phyloP scores from a whole-genome alignment of 2,329 filamentous ascomycete genomes.

The Xylariaceae sp. region DNA sequence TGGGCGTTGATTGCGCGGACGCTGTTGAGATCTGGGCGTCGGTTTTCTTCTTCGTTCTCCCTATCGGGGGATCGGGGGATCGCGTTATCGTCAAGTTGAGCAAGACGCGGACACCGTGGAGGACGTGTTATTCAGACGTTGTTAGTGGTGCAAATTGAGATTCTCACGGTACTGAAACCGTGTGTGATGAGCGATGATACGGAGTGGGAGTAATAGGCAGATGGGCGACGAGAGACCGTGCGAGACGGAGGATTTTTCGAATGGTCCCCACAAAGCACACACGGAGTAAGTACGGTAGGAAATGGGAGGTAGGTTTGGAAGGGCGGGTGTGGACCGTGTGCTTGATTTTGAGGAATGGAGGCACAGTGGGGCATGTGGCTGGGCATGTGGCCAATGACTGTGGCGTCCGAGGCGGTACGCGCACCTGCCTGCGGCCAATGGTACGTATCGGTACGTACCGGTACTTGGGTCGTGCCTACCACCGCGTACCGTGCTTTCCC shows the following conservation, averaged over 20 bases:
- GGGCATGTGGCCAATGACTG: not conserved
- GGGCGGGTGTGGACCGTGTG: slow-evolving; percentile 1
- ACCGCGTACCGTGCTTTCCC: no score
- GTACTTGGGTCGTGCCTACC: not conserved
- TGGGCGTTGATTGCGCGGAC: slow-evolving; percentile 19
- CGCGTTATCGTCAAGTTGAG: slow-evolving; percentile 12
- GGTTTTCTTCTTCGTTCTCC: not conserved
- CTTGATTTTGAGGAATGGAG: not conserved
- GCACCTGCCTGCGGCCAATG: no score
- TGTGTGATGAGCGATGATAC: slow-evolving; percentile 17
- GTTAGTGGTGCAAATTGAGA: slow-evolving; percentile 19
- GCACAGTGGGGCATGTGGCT: not conserved
- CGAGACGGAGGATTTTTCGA: slow-evolving; percentile 11
- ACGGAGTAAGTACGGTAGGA: slow-evolving; percentile 11
- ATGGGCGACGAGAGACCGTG: slow-evolving; percentile 14
- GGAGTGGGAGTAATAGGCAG: slow-evolving; percentile 8
- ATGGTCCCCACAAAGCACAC: slow-evolving; percentile 18
- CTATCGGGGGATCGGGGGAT: slow-evolving; percentile 3
- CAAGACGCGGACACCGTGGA: slow-evolving; percentile 21
- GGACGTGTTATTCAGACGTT: slow-evolving; percentile 22
- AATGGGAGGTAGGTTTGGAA: not conserved
- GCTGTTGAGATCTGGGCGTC: not conserved
- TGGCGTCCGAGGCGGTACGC: not conserved
- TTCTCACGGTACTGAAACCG: slow-evolving; percentile 22
- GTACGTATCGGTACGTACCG: no score